phyloP scores from a whole-genome alignment of 2,329 filamentous ascomycete species.

The Aureobasidium pullulans region DNA sequence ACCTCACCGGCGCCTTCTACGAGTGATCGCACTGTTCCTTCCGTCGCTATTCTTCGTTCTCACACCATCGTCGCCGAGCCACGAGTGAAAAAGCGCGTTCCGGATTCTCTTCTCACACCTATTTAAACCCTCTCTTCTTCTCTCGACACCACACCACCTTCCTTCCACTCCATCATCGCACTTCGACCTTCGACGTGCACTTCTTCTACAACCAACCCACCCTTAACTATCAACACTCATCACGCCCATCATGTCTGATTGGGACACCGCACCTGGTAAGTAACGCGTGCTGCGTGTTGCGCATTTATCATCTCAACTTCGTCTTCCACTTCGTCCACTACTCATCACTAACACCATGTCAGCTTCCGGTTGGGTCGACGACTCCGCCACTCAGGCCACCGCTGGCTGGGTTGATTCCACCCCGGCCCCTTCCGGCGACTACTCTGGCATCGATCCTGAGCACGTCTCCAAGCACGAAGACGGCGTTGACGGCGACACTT shows the following conservation, averaged over 20 bases:
- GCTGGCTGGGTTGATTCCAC: neutral
- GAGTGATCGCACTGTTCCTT: neutral
- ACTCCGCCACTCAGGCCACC: neutral
- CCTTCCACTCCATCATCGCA: neutral
- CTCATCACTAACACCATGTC: neutral
- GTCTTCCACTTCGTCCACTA: neutral
- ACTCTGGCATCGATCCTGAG: neutral
- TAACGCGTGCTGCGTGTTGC: neutral
- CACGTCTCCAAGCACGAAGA: slow-evolving; percentile 8
- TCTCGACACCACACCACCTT: neutral
- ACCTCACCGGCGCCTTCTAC: neutral
- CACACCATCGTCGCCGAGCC: neutral
- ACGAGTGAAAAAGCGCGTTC: neutral
- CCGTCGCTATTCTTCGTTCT: neutral
- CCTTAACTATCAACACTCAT: neutral
- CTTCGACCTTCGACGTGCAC: neutral
- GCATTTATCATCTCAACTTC: neutral
- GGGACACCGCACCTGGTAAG: neutral
- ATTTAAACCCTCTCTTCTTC: neutral
- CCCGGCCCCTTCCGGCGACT: neutral
- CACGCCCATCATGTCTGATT: neutral
- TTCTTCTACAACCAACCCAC: neutral
- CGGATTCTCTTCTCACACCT: neutral
- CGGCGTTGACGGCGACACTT: slow-evolving; percentile 22
- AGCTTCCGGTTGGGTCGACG: slow-evolving; percentile 1